Evolutionary conservation across 2,329 filamentous ascomycete species (phyloP), one percentile per base, ranked within the genome.

Genomic region (Aspergillus sp.): DNA sequence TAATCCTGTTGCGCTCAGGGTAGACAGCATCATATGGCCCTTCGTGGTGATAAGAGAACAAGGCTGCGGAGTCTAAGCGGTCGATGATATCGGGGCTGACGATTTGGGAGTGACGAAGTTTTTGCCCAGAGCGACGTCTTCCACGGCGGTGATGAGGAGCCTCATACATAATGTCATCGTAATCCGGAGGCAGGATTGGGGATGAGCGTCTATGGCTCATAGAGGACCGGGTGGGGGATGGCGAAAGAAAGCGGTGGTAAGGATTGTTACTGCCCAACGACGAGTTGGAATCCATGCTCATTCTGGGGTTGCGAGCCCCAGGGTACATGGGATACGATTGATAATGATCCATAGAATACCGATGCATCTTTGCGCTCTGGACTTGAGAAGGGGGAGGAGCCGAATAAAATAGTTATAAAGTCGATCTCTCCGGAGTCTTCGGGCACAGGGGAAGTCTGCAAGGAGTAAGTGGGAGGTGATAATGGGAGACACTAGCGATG

Each of bases 11-110:
- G 48, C 90, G 84, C 12, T 89, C 85, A 1, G 88, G 80, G 52
- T 91, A 81, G 2, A 90, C 89, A 9, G 93, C 91, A 71, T 98
- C 93, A 66, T 90, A 98, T 0, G 93, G 93, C 0, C 93, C 93
- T 62, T 89, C 90, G 68, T 98, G 93, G 73, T 97, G 93, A 74
- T 96, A 96, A 2, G 82, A 76, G 17, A 82, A 82, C 51, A 84
- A 83, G n/a, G 83, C 74, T 3, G 82, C 78, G 53, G 79, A 81
- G 70, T 96, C 93, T 1, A 98, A 84, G 5, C 80, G 79, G 72
- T 97, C 93, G 67, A 98, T 95, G 8, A 82, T 80, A 72, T 98
- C 93, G 2, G 90, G 84, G 46, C 83, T 84, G 24, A 87, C 84
- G 15, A 70, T 61, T 24, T 62, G 61, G 8, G 70, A 71, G 39